These are phyloP conservation scores for Solanum hybrid DNA, from an alignment of 305 asterid species.

Conservation along the genomic window DNA sequence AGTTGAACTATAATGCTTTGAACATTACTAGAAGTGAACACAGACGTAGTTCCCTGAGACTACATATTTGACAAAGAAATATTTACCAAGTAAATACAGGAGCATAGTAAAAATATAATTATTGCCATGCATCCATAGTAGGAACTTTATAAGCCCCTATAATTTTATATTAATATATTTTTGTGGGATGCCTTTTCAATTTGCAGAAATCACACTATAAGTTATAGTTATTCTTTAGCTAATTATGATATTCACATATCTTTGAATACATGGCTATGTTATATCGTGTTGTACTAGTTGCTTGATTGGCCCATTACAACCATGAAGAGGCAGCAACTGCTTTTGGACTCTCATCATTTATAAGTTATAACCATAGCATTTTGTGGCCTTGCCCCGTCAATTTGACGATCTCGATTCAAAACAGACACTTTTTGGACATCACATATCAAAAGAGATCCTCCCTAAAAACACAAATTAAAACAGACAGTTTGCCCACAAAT, in stretches of 20 bases:
- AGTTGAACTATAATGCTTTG: background rate
- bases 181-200: background rate
- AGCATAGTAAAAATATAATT: background rate
- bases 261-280: background rate
- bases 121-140: background rate
- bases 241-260: background rate
- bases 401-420: background rate
- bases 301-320: background rate
- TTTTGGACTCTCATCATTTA: background rate
- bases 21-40: background rate
- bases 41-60: background rate
- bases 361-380: background rate
- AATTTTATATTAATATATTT: background rate
- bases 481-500: no score
- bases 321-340: background rate
- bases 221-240: background rate
- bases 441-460: background rate
- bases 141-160: background rate
- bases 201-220: background rate
- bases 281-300: background rate
- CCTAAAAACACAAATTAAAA: no score
- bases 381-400: background rate
- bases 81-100: background rate
- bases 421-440: background rate
- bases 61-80: background rate